Evolutionary conservation across 2,329 filamentous ascomycete genomes (phyloP), one percentile per base, ranked within the genome.

Genomic region (Colletotrichum simmondsii): DNA sequence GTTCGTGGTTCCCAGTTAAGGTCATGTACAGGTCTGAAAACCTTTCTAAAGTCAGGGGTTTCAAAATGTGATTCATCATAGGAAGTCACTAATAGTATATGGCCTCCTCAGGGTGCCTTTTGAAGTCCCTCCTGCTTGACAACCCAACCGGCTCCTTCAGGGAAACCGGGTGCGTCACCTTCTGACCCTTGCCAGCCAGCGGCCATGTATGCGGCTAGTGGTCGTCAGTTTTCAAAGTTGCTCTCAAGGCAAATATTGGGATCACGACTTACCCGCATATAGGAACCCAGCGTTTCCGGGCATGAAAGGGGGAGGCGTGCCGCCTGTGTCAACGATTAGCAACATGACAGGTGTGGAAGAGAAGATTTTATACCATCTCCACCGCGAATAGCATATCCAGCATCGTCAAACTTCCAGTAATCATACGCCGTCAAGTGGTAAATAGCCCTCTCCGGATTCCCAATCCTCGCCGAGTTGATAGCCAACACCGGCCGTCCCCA

Each of bases 401-500:
- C 83, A 61, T 84, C 83, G 24, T 84, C 82, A 72, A 84, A 84
- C 1, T 76, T 77, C 82, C 82, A 84, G 52, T 83, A 84, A n/a
- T 82, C 81, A 32, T 81, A 84, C 16, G 81, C 81, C 2, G 84
- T 85, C 6, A 86, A 61, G 65, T 85, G 82, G 4, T 79, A 78
- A 11, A 87, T 78, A 0, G 86, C 86, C 1, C 82, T 76, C 16
- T 85, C 81, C 0, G 79, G 78, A n/a, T 85, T 81, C 0, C 85
- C 84, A 19, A 87, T 77, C 12, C 82, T 78, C 0, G 83, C 80
- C 5, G 83, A 81, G 62, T 85, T 87, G 75, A 88, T 87, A 0
- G 86, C 85, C 24, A 87, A 68, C 68, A 87, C 81, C 0, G 84
- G 83, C 6, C 86, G 82, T 19, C 86, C 85, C 86, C 86, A 88